Conservation (phyloP, 2,329 filamentous ascomycete genomes). For the Arthrobotrys megalospora region DNA sequence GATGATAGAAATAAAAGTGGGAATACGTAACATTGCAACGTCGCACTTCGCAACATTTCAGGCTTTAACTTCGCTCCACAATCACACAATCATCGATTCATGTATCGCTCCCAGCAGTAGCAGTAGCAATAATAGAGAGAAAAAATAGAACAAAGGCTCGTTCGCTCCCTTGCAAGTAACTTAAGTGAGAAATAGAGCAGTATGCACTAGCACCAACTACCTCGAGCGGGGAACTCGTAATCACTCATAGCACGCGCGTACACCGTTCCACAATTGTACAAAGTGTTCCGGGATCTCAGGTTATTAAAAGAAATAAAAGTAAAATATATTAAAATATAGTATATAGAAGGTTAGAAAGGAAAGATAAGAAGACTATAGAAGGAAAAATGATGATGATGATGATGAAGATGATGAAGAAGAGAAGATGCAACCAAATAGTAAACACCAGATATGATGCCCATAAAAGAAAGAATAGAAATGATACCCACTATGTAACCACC, state of each 20-base stretch:
- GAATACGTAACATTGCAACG: conserved; percentile 5
- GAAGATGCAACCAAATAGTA: conserved; percentile 30
- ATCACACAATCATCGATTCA: conserved; percentile 6
- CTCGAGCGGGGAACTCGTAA: neutral
- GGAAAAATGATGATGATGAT: conserved; percentile 1
- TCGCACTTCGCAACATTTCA: conserved; percentile 6
- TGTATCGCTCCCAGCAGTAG: conserved; percentile 16
- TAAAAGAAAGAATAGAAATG: conserved; percentile 18
- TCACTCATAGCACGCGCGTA: neutral
- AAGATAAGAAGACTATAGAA: conserved; percentile 13
- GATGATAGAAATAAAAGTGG: neutral
- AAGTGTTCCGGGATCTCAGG: neutral
- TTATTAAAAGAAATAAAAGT: conserved; percentile 11
- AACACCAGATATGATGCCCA: conserved; percentile 6
- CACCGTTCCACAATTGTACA: conserved; percentile 23
- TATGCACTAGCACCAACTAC: neutral
- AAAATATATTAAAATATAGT: conserved; percentile 27
- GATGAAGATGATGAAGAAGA: conserved; percentile 1
- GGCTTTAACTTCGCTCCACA: conserved; percentile 19
- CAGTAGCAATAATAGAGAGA: neutral
- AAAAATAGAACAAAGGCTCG: neutral
- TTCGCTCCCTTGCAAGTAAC: neutral
- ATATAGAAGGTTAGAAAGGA: conserved; percentile 21
- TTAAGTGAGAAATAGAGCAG: conserved; percentile 4
- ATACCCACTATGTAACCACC: conserved; percentile 12